Evolutionary conservation across 345 rosid species (phyloP), one percentile per base, ranked within the genome.

Genomic region (Aquilaria yunnanensis): DNA sequence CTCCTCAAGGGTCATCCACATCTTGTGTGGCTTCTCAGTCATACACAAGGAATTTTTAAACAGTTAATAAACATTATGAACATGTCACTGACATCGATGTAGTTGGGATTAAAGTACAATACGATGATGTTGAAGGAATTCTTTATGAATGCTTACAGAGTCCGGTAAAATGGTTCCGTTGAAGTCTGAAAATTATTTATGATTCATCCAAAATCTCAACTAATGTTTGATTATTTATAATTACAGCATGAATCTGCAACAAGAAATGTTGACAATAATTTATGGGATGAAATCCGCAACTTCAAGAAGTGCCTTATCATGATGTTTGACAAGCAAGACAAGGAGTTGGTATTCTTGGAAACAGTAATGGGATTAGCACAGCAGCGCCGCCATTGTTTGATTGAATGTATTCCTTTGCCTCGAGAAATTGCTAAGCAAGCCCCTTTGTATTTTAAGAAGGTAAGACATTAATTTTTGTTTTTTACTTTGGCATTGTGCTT

Each of bases 201-300:
- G 23, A 37, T 2, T 1, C 43, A 37, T 37, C 43, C 8, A 8
- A 37, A 37, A 4, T 37, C 43, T 37, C 43, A 37, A 37, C 43
- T 37, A 37, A 37, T 37, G 43, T 37, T 37, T 37, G 5, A 37
- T 37, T 30, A 29, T 60, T 33, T 56, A 57, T 16, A 51, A 73
- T 61, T 32, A 57, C 88, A 89, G 94, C 98, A 93, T 58, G 97
- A 88, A 59, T 81, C 88, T 34, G 73, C 93, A 48, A 74, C 90
- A 51, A 86, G 97, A 73, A 82, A 69, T 2, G 81, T 88, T 10
- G 97, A 90, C 68, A 79, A 85, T 74, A 78, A 76, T 63, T 85
- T 83, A 53, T 86, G 96, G 99, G 93, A 83, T 12, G 95, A 94
- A 81, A 86, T 94, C 46, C 90, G 93, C 4, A 90, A 90, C 57